Base-by-base conservation (phyloP, 139 green algal species). In the Tetraselmis striata region DNA sequence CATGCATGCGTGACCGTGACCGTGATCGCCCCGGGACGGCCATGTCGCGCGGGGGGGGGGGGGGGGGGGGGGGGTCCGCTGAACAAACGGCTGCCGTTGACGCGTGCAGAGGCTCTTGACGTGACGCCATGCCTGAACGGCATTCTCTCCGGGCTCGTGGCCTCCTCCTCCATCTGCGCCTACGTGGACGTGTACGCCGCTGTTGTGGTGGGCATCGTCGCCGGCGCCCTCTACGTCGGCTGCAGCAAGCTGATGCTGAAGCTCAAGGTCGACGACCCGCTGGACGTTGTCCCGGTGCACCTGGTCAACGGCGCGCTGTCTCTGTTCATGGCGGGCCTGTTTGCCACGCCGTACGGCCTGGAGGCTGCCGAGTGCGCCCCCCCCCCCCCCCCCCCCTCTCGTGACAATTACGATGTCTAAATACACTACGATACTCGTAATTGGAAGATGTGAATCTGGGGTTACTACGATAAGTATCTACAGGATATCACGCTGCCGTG, bases 121-220 rank as follows among this genome's bases (percentile, higher is more conserved):
- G 76, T 90, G 76, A 31, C 75, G 2, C 32, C 87, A 25, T 86
- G 81, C 81, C 89, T 85, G 77, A 91, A 90, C 32, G 85, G 84
- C 2, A 59, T 91, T 24, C 80, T 90, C 32, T 76, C 76, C 2
- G 88, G 86, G 26, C 82, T 91, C 30, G 86, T 91, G 24, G 82
- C 81, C 11, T 67, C 80, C 31, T 87, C 88, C 0, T 78, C 85
- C 24, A 86, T 83, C 26, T 82, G 31, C 28, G 88, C 85, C n/a
- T 91, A 85, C 77, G 83, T 91, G 5, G 84, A 84, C 32, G 81
- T 82, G 1, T 91, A 84, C 83, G 87, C 87, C n/a, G 83, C 87
- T 1, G 79, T 88, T 2, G 78, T 91, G 31, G 80, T 75, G 45
- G 82, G 80, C 18, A 58, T 79, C 28, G 74, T 89, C 28, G 79